phyloP scores from a whole-genome alignment of 2,329 filamentous ascomycete genomes.

The Rugonectria rugulosa region DNA sequence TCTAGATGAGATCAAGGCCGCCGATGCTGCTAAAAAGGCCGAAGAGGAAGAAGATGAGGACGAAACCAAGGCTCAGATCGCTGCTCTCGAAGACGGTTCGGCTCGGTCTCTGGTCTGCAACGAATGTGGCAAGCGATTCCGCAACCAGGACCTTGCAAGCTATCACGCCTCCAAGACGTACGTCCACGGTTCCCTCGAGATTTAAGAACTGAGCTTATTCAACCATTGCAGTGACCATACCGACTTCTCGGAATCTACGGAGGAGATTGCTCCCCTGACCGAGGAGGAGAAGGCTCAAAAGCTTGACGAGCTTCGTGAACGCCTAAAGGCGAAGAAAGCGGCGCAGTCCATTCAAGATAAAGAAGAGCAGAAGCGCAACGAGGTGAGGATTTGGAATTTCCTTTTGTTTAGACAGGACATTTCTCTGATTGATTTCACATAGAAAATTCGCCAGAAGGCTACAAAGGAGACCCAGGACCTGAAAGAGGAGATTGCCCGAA shows the following conservation, averaged over 20 bases:
- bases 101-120: constrained; percentile 90
- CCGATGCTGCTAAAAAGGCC: constrained; percentile 49
- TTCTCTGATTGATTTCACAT: background rate
- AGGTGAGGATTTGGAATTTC: constrained; percentile 59
- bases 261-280: constrained; percentile 88
- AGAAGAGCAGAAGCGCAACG: constrained; percentile 83
- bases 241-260: constrained; percentile 92
- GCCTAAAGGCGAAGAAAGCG: constrained; percentile 76
- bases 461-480: constrained; percentile 88
- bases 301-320: constrained; percentile 76
- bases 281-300: constrained; percentile 89
- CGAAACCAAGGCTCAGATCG: constrained; percentile 61
- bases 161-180: constrained; percentile 90
- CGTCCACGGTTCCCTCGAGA: constrained; percentile 34
- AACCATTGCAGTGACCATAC: constrained; percentile 70
- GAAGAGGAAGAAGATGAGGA: constrained; percentile 58
- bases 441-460: constrained; percentile 81
- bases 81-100: constrained; percentile 73
- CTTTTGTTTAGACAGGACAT: background rate
- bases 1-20: constrained; percentile 77
- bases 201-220: background rate
- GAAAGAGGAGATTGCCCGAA: constrained; percentile 87
- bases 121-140: constrained; percentile 92
- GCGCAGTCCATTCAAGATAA: constrained; percentile 76
- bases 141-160: constrained; percentile 80